Evolutionary conservation across 2,329 filamentous ascomycete species (phyloP).

Genomic region (Sarocladium strictum): DNA sequence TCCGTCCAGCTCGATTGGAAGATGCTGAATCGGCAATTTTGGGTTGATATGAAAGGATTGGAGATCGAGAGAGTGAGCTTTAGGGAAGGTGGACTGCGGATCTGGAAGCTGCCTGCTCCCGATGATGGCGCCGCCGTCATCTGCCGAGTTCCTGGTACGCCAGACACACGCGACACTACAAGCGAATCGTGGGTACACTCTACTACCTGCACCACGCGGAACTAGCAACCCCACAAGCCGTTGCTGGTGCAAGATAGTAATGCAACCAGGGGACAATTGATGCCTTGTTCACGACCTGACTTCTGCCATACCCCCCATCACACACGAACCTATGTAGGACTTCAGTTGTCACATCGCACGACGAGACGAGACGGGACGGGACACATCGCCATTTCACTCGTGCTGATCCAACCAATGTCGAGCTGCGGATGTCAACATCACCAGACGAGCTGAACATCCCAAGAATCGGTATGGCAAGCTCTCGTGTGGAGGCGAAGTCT

Average conservation of each 20-base stretch:
- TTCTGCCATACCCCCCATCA: too few relatives aligned
- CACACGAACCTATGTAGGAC: too few relatives aligned
- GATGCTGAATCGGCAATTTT: background rate
- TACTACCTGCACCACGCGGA: background rate
- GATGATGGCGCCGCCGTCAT: background rate
- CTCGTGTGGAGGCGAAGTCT: conserved; percentile 6
- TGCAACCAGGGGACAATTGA: background rate
- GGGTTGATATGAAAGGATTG: background rate
- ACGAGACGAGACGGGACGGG: too few relatives aligned
- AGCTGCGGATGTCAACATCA: background rate
- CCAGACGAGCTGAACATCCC: background rate
- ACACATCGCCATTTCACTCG: too few relatives aligned
- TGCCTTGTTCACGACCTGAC: too few relatives aligned
- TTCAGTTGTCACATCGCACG: too few relatives aligned
- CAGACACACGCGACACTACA: background rate
- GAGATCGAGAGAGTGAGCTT: background rate
- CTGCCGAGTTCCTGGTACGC: conserved; percentile 2
- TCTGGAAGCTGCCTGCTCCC: background rate
- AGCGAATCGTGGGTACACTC: background rate
- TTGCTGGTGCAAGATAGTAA: background rate
- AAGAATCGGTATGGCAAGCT: too few relatives aligned
- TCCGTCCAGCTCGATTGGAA: too few relatives aligned
- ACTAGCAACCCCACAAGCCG: background rate
- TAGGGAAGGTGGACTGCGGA: conserved; percentile 3
- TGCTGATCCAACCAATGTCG: background rate